These are phyloP conservation scores for Cucurbita maxima DNA, from an alignment of 306 rosid species.

Conservation along the genomic window DNA sequence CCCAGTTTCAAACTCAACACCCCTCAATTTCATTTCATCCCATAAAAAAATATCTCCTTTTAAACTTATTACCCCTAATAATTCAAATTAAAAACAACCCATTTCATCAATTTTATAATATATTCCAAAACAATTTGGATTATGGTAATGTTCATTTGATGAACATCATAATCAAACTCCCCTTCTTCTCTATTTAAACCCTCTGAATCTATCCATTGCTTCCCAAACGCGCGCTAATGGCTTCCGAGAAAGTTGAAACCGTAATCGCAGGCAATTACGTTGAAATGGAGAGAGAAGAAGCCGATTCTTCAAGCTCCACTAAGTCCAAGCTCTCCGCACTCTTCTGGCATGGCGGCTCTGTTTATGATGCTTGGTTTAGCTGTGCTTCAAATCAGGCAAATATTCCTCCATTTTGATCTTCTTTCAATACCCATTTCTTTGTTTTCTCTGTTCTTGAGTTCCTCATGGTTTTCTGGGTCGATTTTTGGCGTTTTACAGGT, in stretches of 20 bases:
- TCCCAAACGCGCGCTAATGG: conserved; percentile 30
- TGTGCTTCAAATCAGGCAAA: conserved; percentile 90
- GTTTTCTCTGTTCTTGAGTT: neutral
- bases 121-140: neutral
- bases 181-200: conserved; percentile 28
- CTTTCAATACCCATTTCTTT: neutral
- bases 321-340: conserved; percentile 40
- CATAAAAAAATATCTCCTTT: neutral
- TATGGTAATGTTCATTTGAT: neutral
- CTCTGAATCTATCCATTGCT: conserved; percentile 18
- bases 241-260: conserved; percentile 96
- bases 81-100: neutral
- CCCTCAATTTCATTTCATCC: neutral
- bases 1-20: neutral
- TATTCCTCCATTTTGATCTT: neutral
- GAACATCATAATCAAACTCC: neutral
- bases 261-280: conserved; percentile 81
- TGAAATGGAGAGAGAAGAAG: conserved; percentile 86
- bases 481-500: conserved; percentile 35
- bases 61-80: neutral
- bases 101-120: neutral
- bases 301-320: conserved; percentile 27
- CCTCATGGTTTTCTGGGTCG: neutral
- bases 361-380: conserved; percentile 96
- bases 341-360: conserved; percentile 97